Conservation (phyloP, 2,329 filamentous ascomycete genomes). For the Hymenoscyphus albidus region DNA sequence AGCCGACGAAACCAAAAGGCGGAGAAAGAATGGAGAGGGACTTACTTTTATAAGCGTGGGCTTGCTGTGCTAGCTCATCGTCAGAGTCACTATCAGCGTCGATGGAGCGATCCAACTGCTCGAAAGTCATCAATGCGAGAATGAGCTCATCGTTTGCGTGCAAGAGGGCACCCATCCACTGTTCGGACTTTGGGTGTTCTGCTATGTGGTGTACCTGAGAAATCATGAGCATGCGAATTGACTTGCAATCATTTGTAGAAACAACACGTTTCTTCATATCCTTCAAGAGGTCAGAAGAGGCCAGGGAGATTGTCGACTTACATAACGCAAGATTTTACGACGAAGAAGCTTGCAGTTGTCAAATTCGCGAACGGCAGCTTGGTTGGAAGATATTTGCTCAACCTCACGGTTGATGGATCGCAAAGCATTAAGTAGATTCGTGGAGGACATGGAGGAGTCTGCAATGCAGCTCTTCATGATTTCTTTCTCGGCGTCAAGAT, state of each 20-base stretch:
- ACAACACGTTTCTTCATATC: background rate
- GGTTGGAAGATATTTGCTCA: constrained; percentile 83
- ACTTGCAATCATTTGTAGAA: background rate
- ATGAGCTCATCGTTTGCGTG: constrained; percentile 97
- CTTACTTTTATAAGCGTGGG: constrained; percentile 60
- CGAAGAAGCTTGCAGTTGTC: constrained; percentile 83
- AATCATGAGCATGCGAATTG: constrained; percentile 12
- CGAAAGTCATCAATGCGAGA: constrained; percentile 86
- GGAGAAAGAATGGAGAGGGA: background rate
- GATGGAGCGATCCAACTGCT: constrained; percentile 85
- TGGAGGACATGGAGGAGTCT: constrained; percentile 84
- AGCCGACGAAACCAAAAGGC: background rate
- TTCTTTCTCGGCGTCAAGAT: constrained; percentile 81
- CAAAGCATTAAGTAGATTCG: constrained; percentile 80
- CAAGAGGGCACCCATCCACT: constrained; percentile 86
- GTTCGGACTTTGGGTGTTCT: constrained; percentile 61
- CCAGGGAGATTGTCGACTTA: constrained; percentile 37
- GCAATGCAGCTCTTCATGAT: constrained; percentile 86
- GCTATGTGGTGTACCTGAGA: constrained; percentile 72
- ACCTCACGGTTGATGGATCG: constrained; percentile 87
- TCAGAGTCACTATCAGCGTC: constrained; percentile 71
- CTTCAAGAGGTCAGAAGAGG: background rate
- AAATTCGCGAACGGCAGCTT: constrained; percentile 69
- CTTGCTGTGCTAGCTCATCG: constrained; percentile 63
- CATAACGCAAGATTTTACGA: constrained; percentile 80